Evolutionary conservation across 441 rosid species (phyloP).

Genomic region (Sinapis alba): DNA sequence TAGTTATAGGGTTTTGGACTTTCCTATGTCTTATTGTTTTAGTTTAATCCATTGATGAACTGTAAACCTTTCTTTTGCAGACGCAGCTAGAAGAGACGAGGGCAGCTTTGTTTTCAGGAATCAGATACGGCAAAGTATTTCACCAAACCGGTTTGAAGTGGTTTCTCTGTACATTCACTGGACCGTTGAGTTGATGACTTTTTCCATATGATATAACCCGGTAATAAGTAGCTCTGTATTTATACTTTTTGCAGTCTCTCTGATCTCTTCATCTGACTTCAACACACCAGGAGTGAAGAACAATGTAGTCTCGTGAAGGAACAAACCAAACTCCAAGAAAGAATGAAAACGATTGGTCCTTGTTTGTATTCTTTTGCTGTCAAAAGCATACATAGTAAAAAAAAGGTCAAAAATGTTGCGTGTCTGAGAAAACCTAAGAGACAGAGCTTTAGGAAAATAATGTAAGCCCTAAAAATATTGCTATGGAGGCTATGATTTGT

Average conservation of each 20-base stretch:
- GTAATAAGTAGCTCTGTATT: slow-evolving; percentile 74
- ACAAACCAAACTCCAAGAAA: slow-evolving; percentile 26
- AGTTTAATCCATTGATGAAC: too few species aligned
- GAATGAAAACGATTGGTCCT: slow-evolving; percentile 35
- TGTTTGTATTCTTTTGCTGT: slow-evolving; percentile 39
- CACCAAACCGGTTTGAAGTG: slow-evolving; percentile 42
- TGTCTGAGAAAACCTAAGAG: slow-evolving; percentile 33
- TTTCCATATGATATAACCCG: slow-evolving; percentile 66
- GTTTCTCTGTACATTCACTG: slow-evolving; percentile 31
- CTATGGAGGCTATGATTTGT: slow-evolving; percentile 1
- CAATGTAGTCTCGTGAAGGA: slow-evolving; percentile 42
- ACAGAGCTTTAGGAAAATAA: background rate
- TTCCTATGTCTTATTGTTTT: too few species aligned
- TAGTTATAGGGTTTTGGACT: too few species aligned
- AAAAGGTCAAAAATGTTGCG: slow-evolving; percentile 40
- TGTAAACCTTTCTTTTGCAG: too few species aligned
- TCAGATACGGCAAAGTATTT: too few species aligned
- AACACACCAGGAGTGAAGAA: slow-evolving; percentile 26
- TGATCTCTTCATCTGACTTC: slow-evolving; percentile 42
- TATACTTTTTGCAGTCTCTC: slow-evolving; percentile 59
- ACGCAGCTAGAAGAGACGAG: too few species aligned
- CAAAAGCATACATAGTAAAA: slow-evolving; percentile 23
- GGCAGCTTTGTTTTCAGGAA: too few species aligned
- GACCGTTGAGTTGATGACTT: slow-evolving; percentile 43
- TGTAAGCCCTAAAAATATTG: background rate